Evolutionary conservation across 163 green algal species (phyloP), one percentile per base, ranked within the genome.

Genomic region (Scenedesmus sp.): DNA sequence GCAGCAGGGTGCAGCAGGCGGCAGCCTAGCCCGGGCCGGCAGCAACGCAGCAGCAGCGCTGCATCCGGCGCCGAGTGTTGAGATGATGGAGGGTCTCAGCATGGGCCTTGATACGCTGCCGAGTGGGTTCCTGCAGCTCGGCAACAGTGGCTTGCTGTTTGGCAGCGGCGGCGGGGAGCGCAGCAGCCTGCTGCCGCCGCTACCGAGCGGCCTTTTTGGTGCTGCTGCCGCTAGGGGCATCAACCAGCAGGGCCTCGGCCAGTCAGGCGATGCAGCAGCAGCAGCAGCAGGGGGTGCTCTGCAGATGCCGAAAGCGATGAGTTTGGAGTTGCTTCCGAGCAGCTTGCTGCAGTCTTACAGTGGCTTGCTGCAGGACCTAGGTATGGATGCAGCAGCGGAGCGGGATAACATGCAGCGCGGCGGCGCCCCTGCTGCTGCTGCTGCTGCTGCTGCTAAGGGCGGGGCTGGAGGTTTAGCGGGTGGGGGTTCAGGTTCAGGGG

Each of bases 51-150:
- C 46, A 56, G 79, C 46, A n/a, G 79, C 26, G 16, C 15, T 76
- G 66, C n/a, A 6, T 16, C 16, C 66, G 66, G 70, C 70, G 5
- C 46, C 46, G 70, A 79, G 70, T 5, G 23, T 79, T 4, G 70
- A 79, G 23, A 15, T 52, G 70, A 79, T 90, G 66, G 23, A 76
- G 12, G 64, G 87, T 3, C 79, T 91, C 54, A 84, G 86, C 86
- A 9, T 57, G 23, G 87, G 86, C 34, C 34, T 46, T 46, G 34
- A 46, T 46, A 46, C 34, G 87, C 56, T 91, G 10, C 87, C 73
- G 15, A 79, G 73, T 26, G 13, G 26, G 26, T 56, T 91, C n/a
- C 56, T 91, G 55, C 70, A 85, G 20, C 46, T 60, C 20, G 62
- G 12, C 5, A 84, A 84, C 70, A 90, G 86, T 67, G 23, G 70